Evolutionary conservation across 2,329 filamentous ascomycete species (phyloP), one percentile per base, ranked within the genome.

Genomic region (Hirsutella minnesotensis): DNA sequence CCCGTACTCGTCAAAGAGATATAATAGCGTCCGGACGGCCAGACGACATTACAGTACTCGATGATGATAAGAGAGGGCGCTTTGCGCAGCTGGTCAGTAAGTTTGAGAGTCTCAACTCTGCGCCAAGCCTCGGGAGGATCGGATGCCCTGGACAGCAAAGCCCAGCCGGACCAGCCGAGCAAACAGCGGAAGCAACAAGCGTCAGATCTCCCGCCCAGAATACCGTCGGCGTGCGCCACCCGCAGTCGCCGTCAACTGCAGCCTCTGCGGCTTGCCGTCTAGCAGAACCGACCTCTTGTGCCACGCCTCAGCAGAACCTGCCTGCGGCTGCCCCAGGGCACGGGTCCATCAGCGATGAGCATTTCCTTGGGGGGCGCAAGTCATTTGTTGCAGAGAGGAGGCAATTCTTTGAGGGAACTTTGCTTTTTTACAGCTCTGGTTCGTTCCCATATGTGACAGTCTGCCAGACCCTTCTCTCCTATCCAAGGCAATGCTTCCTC

Each of bases 1-100:
- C 24, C n/a, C n/a, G n/a, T n/a, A n/a, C n/a, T n/a, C n/a, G n/a
- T n/a, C n/a, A n/a, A n/a, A n/a, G n/a, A n/a, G n/a, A n/a, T n/a
- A 35, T 5, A 31, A 31, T 13, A 31, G 2, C 30, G 30, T n/a
- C 2, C 4, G 5, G 12, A 31, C 30, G 5, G 15, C 16, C 15
- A 5, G 35, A 8, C 18, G 8, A 9, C 18, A 19, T 21, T 13
- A 8, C 1, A 9, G 35, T 19, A 16, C 19, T 21, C 35, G 35
- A 12, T 35, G 33, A 18, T n/a, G 22, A 42, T 40, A n/a, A 39
- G 24, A 4, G 47, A 3, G 19, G 48, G 12, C 51, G 43, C 10
- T 45, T 64, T 20, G 54, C 60, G 30, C 53, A 58, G 22, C 54
- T 64, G 15, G 53, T 64, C 1, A 60, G 57, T n/a, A 62, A 57